phyloP scores from a whole-genome alignment of 1,284 basidiomycete species.

The Boletus mariae region DNA sequence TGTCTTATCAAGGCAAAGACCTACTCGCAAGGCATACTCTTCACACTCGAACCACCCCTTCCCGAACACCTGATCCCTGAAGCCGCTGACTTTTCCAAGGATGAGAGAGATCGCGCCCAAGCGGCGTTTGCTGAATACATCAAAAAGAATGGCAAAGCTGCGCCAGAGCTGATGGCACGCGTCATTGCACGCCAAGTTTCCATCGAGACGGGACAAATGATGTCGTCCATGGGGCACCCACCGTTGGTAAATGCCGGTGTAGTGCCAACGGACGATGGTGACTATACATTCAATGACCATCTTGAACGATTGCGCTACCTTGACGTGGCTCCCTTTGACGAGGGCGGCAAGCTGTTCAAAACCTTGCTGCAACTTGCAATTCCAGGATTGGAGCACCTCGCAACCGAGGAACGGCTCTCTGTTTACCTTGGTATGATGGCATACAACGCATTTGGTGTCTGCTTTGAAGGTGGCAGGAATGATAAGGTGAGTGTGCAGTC shows the following conservation, averaged over 20 bases:
- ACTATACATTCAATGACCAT: constrained; percentile 69
- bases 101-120: constrained; percentile 56
- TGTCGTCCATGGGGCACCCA: constrained; percentile 28
- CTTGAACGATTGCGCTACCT: constrained; percentile 68
- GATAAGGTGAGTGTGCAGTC: constrained; percentile 51
- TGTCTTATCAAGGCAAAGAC: constrained; percentile 55
- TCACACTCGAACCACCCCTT: constrained; percentile 60
- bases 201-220: constrained; percentile 58
- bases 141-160: constrained; percentile 43
- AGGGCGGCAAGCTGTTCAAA: constrained; percentile 51
- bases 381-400: constrained; percentile 67
- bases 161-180: constrained; percentile 59
- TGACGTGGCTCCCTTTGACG: constrained; percentile 46
- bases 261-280: constrained; percentile 46
- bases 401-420: constrained; percentile 60
- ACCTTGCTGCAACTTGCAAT: constrained; percentile 58
- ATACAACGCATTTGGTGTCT: constrained; percentile 74
- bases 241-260: constrained; percentile 35
- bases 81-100: constrained; percentile 32
- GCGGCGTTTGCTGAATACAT: constrained; percentile 52
- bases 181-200: constrained; percentile 70
- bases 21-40: constrained; percentile 66
- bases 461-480: constrained; percentile 58
- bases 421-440: constrained; percentile 65
- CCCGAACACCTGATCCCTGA: constrained; percentile 48